phyloP scores from a whole-genome alignment of 768 basidiomycete genomes.

The Kwoniella bestiolae region DNA sequence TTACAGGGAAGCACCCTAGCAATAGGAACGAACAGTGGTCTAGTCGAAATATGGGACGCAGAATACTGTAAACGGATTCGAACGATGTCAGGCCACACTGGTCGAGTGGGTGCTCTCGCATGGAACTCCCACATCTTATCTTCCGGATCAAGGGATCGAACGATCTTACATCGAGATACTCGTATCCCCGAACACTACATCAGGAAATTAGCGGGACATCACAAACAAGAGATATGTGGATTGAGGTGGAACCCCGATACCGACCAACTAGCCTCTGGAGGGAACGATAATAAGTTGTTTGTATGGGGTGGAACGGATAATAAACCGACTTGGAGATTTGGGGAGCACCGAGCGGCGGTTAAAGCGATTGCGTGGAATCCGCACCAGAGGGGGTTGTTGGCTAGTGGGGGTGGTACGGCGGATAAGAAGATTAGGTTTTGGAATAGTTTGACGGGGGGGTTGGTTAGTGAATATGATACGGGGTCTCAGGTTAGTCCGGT shows the following conservation, averaged over 20 bases:
- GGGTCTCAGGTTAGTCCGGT: slow-evolving; percentile 79
- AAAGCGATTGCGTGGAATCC: slow-evolving; percentile 99
- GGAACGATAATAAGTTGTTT: slow-evolving; percentile 98
- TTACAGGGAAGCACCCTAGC: slow-evolving; percentile 79
- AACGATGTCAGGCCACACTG: slow-evolving; percentile 83
- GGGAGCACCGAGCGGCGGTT: slow-evolving; percentile 94
- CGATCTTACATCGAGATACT: slow-evolving; percentile 89
- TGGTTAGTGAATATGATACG: slow-evolving; percentile 88
- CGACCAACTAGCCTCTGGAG: slow-evolving; percentile 80
- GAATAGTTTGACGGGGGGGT: slow-evolving; percentile 84
- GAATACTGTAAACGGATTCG: slow-evolving; percentile 72
- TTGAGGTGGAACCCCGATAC: slow-evolving; percentile 79
- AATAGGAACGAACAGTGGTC: slow-evolving; percentile 86
- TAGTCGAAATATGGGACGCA: slow-evolving; percentile 92
- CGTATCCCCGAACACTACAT: slow-evolving; percentile 72
- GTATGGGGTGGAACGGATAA: slow-evolving; percentile 84
- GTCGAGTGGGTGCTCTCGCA: slow-evolving; percentile 89
- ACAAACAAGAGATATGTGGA: slow-evolving; percentile 91
- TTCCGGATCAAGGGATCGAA: slow-evolving; percentile 87
- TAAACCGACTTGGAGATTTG: slow-evolving; percentile 86
- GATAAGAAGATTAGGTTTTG: slow-evolving; percentile 98
- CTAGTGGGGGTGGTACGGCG: slow-evolving; percentile 96
- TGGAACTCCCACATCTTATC: slow-evolving; percentile 89
- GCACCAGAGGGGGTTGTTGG: slow-evolving; percentile 84
- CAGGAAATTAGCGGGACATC: slow-evolving; percentile 63